Conservation (phyloP, 306 rosid genomes). For the Inga oerstediana region DNA sequence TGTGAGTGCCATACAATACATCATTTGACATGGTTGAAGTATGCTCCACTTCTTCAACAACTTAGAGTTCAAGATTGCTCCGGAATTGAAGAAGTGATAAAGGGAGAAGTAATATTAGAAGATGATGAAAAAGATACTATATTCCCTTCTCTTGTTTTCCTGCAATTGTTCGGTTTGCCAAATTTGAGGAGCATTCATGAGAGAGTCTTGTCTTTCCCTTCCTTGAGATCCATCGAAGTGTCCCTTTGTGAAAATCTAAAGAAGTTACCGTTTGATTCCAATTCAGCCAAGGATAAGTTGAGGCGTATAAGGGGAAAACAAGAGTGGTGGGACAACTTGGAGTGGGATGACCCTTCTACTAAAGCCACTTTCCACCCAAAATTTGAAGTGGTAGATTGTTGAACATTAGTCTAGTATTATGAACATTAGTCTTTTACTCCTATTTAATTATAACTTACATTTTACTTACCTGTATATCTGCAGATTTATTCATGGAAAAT, state of each 20-base stretch:
- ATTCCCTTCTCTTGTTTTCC: neutral
- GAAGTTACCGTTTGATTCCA: neutral
- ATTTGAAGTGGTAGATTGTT: no score
- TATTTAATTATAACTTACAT: no score
- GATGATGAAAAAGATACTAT: neutral
- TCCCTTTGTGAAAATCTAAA: accelerated
- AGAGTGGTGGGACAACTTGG: neutral
- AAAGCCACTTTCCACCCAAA: neutral
- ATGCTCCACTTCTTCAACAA: neutral
- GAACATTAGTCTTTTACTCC: neutral
- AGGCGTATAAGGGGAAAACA: accelerated
- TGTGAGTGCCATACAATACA: neutral
- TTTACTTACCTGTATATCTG: neutral
- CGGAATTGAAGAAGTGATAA: neutral
- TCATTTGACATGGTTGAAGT: neutral
- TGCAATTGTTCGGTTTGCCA: accelerated
- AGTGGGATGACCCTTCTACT: neutral
- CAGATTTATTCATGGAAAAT: neutral
- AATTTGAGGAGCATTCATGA: neutral
- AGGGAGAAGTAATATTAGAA: neutral
- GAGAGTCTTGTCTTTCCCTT: neutral
- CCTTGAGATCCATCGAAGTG: neutral
- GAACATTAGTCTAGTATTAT: neutral
- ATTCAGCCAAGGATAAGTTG: neutral
- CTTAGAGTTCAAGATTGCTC: accelerated